These are phyloP conservation scores for Coniella lustricola DNA, from an alignment of 2,329 filamentous ascomycete species.

Conservation along the genomic window DNA sequence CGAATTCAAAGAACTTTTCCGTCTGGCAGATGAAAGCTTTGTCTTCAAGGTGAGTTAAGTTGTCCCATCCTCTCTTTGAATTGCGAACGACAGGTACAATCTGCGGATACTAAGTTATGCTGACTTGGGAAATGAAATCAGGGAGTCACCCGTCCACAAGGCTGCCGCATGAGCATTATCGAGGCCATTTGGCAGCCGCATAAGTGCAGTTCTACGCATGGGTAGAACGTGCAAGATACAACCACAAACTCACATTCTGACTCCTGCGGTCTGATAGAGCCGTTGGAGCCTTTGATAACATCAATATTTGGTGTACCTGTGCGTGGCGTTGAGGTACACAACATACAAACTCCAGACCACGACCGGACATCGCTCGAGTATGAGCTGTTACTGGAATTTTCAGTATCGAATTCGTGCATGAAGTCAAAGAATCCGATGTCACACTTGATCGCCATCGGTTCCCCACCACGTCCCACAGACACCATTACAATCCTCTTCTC, in stretches of 20 bases:
- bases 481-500: too few species aligned
- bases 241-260: background rate
- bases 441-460: too few species aligned
- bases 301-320: too few species aligned
- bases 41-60: slow-evolving; percentile 25
- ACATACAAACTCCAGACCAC: too few species aligned
- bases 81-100: too few species aligned
- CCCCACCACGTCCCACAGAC: too few species aligned
- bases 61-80: background rate
- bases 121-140: slow-evolving; percentile 1
- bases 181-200: slow-evolving; percentile 27
- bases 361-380: too few species aligned
- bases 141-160: slow-evolving; percentile 23
- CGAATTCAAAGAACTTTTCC: slow-evolving; percentile 37
- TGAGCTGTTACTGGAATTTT: too few species aligned
- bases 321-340: too few species aligned
- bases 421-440: too few species aligned
- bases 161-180: slow-evolving; percentile 29
- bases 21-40: slow-evolving; percentile 30
- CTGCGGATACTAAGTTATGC: background rate
- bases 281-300: background rate
- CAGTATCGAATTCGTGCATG: too few species aligned
- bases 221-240: background rate
- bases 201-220: background rate
- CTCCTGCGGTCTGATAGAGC: background rate